These are phyloP conservation scores for Wickerhamomyces rabaulensis DNA, from an alignment of 805 yeast species.

Conservation along the genomic window DNA sequence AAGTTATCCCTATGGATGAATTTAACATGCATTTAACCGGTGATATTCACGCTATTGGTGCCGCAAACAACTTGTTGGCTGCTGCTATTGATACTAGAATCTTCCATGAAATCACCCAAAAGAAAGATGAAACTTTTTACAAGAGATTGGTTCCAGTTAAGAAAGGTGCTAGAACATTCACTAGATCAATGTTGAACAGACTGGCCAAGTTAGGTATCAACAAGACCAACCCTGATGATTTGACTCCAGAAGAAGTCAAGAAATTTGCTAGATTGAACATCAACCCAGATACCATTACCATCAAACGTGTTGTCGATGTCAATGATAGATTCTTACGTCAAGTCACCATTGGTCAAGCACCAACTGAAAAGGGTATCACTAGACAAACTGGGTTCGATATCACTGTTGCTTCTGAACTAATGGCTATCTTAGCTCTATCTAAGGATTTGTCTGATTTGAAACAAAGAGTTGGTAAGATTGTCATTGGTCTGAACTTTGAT, in stretches of 20 bases:
- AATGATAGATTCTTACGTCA: conserved; percentile 90
- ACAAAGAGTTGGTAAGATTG: conserved; percentile 69
- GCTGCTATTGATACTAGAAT: conserved; percentile 86
- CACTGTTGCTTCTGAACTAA: conserved; percentile 92
- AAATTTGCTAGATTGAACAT: conserved; percentile 67
- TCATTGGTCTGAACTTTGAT: conserved; percentile 59
- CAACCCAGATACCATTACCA: conserved; percentile 81
- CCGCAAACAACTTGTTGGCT: conserved; percentile 75
- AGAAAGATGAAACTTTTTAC: conserved; percentile 63
- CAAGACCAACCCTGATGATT: conserved; percentile 66
- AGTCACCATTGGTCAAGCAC: conserved; percentile 84
- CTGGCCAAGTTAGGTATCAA: conserved; percentile 61
- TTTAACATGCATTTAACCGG: conserved; percentile 84
- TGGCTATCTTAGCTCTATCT: conserved; percentile 87
- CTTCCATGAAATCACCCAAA: conserved; percentile 77
- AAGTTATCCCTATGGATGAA: conserved; percentile 86
- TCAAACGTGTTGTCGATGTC: conserved; percentile 91
- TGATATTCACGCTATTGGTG: conserved; percentile 79
- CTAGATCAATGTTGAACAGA: conserved; percentile 63
- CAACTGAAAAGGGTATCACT: conserved; percentile 85
- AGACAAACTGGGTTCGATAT: conserved; percentile 92
- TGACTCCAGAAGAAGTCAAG: conserved; percentile 62
- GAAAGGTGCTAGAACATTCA: conserved; percentile 63
- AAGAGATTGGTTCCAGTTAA: conserved; percentile 72
- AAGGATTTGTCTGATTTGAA: conserved; percentile 68